phyloP scores from a whole-genome alignment of 1,284 basidiomycete species.

The Fomes fomentarius region DNA sequence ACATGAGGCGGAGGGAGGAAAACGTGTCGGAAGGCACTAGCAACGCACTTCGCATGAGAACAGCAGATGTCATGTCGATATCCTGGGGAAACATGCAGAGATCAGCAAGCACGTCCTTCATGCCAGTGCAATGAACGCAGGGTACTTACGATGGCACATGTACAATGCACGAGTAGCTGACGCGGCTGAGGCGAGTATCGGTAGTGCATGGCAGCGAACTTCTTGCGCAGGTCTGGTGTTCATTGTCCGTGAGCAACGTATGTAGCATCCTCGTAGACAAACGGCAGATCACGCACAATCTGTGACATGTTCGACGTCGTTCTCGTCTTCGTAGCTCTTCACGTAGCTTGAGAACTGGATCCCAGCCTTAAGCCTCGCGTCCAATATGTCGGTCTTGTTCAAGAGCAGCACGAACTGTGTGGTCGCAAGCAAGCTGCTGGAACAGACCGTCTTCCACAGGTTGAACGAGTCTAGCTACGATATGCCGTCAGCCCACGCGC shows the following conservation, averaged over 20 bases:
- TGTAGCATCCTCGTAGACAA: too few species aligned
- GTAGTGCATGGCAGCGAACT: constrained; percentile 50
- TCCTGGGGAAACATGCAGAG: constrained; percentile 44
- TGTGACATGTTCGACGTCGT: constrained; percentile 50
- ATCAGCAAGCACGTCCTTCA: constrained; percentile 2
- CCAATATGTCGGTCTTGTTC: constrained; percentile 66
- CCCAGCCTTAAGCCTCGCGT: constrained; percentile 54
- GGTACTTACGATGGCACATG: constrained; percentile 54
- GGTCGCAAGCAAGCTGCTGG: constrained; percentile 53
- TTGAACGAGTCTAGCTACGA: constrained; percentile 57
- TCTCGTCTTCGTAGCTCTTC: constrained; percentile 51
- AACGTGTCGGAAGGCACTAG: neutral
- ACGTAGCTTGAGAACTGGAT: constrained; percentile 56
- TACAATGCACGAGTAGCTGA: constrained; percentile 53
- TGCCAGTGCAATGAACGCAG: neutral
- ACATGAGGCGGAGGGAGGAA: neutral
- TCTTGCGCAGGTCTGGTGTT: constrained; percentile 47
- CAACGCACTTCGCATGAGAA: constrained; percentile 51
- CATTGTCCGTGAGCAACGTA: neutral
- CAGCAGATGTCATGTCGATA: constrained; percentile 48
- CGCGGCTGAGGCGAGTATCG: constrained; percentile 46
- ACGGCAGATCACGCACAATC: constrained; percentile 45
- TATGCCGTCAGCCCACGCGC: neutral
- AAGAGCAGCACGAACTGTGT: constrained; percentile 63
- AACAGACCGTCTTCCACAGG: constrained; percentile 64